These are phyloP conservation scores for Penicillium palitans DNA, from an alignment of 2,329 filamentous ascomycete genomes.

Conservation along the genomic window DNA sequence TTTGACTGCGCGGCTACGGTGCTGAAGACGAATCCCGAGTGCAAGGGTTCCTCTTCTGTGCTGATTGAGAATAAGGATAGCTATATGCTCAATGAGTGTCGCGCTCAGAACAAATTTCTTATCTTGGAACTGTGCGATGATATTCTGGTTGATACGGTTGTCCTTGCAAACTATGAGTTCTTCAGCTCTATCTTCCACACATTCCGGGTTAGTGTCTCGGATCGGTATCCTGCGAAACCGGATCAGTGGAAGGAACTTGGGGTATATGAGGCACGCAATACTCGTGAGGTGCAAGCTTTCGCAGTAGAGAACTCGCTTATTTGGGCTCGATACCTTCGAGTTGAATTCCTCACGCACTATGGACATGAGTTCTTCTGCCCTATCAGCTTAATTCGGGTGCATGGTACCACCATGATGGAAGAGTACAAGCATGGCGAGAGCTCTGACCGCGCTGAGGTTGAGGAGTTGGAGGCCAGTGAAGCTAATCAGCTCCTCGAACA, in stretches of 20 bases:
- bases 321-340: slow-evolving; percentile 87
- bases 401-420: slow-evolving; percentile 91
- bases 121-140: slow-evolving; percentile 90
- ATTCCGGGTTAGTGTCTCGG: slow-evolving; percentile 88
- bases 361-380: slow-evolving; percentile 97
- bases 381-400: slow-evolving; percentile 82
- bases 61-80: slow-evolving; percentile 97
- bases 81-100: slow-evolving; percentile 95
- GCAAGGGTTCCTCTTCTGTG: slow-evolving; percentile 84
- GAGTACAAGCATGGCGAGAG: slow-evolving; percentile 89
- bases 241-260: slow-evolving; percentile 91
- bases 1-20: slow-evolving; percentile 96
- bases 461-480: slow-evolving; percentile 56
- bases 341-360: slow-evolving; percentile 91
- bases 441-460: slow-evolving; percentile 56
- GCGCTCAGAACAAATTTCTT: slow-evolving; percentile 83
- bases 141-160: slow-evolving; percentile 86
- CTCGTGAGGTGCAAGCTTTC: slow-evolving; percentile 91
- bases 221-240: slow-evolving; percentile 87
- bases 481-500: slow-evolving; percentile 22
- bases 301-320: slow-evolving; percentile 92
- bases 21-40: slow-evolving; percentile 81
- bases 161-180: slow-evolving; percentile 98
- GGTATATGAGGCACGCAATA: slow-evolving; percentile 87
- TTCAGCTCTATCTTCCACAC: slow-evolving; percentile 95